phyloP scores from a whole-genome alignment of 148 eudicot species.

The Fallopia convolvulus region DNA sequence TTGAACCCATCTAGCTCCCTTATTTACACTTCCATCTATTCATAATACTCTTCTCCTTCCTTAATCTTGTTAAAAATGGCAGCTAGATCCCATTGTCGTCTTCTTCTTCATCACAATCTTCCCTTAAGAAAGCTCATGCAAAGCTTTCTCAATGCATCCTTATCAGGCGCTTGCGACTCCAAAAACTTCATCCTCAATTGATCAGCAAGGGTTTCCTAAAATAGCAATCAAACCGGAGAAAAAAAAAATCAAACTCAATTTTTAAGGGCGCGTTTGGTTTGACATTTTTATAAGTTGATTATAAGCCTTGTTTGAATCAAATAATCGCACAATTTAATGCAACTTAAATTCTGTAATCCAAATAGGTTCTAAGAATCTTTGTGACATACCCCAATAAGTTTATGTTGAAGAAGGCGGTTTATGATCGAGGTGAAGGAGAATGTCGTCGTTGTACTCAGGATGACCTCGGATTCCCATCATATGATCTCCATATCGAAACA shows the following conservation, averaged over 20 bases:
- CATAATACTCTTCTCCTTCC: background rate
- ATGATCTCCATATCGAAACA: constrained; percentile 75
- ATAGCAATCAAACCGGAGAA: background rate
- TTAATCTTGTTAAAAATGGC: background rate
- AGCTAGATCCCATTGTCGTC: background rate
- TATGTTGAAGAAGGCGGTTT: constrained; percentile 43
- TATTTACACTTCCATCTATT: background rate
- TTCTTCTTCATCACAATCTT: constrained; percentile 6
- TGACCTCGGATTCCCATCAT: constrained; percentile 94
- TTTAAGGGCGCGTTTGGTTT: background rate
- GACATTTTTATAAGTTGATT: too few relatives aligned
- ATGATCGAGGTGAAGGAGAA: constrained; percentile 67
- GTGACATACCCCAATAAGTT: constrained; percentile 39
- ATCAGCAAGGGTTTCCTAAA: constrained; percentile 47
- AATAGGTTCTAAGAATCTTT: background rate
- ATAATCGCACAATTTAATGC: too few relatives aligned
- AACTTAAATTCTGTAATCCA: too few relatives aligned
- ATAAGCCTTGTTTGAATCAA: too few relatives aligned
- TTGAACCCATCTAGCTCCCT: background rate
- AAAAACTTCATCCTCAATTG: constrained; percentile 37
- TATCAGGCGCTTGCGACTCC: constrained; percentile 49
- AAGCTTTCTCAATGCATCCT: constrained; percentile 64
- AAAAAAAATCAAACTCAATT: background rate
- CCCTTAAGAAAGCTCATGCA: constrained; percentile 75
- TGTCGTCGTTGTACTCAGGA: constrained; percentile 83